phyloP scores from a whole-genome alignment of 176 grass and related monocot genomes.

The Pontederia crassipes region DNA sequence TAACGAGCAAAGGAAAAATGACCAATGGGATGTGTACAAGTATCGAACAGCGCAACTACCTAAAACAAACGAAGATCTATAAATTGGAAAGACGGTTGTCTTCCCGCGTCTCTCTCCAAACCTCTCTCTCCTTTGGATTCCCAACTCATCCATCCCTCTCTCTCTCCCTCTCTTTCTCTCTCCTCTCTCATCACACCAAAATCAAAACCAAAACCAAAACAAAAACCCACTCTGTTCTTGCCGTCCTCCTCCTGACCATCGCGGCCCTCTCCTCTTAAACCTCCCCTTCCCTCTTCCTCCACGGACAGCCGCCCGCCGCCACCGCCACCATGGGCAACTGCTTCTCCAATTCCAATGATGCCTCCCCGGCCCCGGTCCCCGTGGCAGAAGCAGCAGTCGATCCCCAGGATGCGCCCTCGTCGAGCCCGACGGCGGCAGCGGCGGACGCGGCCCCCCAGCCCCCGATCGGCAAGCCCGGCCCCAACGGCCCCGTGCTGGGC shows the following conservation, averaged over 20 bases:
- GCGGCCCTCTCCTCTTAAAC: not conserved
- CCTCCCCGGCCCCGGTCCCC: not conserved
- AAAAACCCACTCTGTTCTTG: too few relatives aligned
- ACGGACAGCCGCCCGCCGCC: not conserved
- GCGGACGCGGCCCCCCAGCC: not conserved
- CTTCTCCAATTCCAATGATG: conserved; percentile 3
- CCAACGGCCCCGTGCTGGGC: too few relatives aligned
- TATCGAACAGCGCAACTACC: too few relatives aligned
- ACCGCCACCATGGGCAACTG: conserved; percentile 8
- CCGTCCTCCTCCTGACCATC: not conserved
- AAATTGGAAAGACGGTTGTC: too few relatives aligned
- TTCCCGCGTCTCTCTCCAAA: not conserved
- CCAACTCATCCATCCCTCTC: not conserved
- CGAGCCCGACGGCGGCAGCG: not conserved
- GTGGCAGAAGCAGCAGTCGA: too few relatives aligned
- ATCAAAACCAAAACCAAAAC: too few relatives aligned
- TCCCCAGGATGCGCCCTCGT: too few relatives aligned
- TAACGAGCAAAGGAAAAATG: too few relatives aligned
- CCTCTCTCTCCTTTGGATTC: not conserved
- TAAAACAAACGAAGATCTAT: too few relatives aligned
- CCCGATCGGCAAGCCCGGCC: not conserved
- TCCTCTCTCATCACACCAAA: not conserved
- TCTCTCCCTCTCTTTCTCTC: not conserved
- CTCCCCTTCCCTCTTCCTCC: not conserved
- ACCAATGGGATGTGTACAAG: too few relatives aligned